A percentile compares a stretch with the other conserved stretches of the same genome.
Conservation (phyloP, 2,329 filamentous ascomycete species). For the Aspergillus sp. region DNA sequence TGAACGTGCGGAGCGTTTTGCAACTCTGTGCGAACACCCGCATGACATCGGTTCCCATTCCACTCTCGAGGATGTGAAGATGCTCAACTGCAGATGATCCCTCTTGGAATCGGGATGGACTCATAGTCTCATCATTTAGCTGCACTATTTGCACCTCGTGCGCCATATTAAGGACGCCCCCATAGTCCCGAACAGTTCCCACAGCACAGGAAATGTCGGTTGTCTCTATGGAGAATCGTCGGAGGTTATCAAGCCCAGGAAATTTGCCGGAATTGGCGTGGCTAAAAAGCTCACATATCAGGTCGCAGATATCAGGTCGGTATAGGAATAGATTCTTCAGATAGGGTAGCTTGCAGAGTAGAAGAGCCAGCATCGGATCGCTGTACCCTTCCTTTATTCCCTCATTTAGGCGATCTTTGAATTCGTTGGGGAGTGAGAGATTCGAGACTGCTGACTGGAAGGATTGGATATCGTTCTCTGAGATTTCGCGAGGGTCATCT, state of each 20-base stretch:
- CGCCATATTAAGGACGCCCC: not conserved
- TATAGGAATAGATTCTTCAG: not conserved
- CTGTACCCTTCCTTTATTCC: not conserved
- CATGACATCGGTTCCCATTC: not conserved
- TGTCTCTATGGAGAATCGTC: not conserved
- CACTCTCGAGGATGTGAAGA: not conserved
- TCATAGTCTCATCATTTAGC: not conserved
- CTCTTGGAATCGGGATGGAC: not conserved
- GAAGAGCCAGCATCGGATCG: not conserved
- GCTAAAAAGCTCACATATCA: not conserved
- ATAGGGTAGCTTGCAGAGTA: not conserved
- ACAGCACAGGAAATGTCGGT: not conserved
- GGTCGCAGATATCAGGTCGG: not conserved
- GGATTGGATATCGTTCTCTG: not conserved
- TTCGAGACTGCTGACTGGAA: not conserved
- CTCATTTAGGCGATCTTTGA: not conserved
- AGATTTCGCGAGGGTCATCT: not conserved
- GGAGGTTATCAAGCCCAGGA: not conserved
- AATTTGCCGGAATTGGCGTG: not conserved
- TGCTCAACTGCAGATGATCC: not conserved
- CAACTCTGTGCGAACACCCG: not conserved
- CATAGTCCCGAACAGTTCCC: not conserved
- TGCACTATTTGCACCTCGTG: not conserved
- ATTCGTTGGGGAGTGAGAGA: not conserved
- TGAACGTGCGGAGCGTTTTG: not conserved